These are phyloP conservation scores for Moricandia moricandioides DNA, from an alignment of 345 rosid genomes.

Conservation along the genomic window DNA sequence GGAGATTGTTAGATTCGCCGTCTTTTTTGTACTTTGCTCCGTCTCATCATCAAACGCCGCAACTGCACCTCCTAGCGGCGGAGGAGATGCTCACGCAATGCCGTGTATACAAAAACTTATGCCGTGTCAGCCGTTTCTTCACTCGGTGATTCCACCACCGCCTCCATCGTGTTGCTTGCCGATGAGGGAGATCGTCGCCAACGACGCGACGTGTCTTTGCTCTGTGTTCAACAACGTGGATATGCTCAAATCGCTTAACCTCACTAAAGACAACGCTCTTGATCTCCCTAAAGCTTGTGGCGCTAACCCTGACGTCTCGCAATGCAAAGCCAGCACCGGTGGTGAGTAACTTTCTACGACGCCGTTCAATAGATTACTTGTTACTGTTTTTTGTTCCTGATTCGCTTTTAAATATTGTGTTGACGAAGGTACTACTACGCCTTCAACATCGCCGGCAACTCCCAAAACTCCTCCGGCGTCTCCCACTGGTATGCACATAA, in stretches of 20 bases:
- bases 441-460: constrained; percentile 21
- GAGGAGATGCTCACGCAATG: constrained; percentile 24
- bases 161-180: constrained; percentile 56
- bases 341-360: not conserved
- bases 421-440: constrained; percentile 23
- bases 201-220: constrained; percentile 50
- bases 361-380: not conserved
- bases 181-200: constrained; percentile 34
- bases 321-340: constrained; percentile 41
- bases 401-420: not conserved
- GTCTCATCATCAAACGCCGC: constrained; percentile 9
- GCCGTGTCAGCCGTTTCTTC: constrained; percentile 52
- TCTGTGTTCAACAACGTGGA: constrained; percentile 38
- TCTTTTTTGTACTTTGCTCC: not conserved
- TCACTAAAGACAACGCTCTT: constrained; percentile 48
- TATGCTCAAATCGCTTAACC: constrained; percentile 38
- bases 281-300: constrained; percentile 55
- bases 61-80: constrained; percentile 1
- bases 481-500: constrained; percentile 18
- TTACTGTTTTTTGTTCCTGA: not conserved
- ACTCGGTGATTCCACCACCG: constrained; percentile 29
- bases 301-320: constrained; percentile 41
- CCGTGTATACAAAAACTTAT: constrained; percentile 49
- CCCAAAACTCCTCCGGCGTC: constrained; percentile 29
- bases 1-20: constrained; percentile 6